phyloP scores from a whole-genome alignment of 129 eudicot genomes.

The Flaveria ramosissima region DNA sequence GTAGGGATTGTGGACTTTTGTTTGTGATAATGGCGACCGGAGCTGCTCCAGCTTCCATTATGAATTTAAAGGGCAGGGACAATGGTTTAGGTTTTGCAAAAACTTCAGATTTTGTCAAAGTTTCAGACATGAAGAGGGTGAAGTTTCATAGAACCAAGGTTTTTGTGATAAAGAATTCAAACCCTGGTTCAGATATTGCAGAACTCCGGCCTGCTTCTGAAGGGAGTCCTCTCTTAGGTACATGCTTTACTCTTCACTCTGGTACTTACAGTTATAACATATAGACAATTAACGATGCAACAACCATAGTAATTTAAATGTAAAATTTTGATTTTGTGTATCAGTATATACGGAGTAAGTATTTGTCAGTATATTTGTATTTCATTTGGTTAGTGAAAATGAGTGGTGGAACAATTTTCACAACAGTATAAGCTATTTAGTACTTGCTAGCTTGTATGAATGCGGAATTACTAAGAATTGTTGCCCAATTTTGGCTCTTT shows the following conservation, averaged over 20 bases:
- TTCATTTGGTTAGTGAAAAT: background rate
- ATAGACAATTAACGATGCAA: background rate
- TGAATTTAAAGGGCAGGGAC: conserved; percentile 52
- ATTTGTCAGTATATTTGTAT: background rate
- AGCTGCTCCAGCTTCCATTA: conserved; percentile 65
- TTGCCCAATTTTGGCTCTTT: background rate
- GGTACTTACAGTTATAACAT: conserved; percentile 12
- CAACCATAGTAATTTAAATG: background rate
- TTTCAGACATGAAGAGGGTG: conserved; percentile 67
- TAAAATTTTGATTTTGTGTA: background rate
- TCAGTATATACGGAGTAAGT: background rate
- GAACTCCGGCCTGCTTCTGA: conserved; percentile 90
- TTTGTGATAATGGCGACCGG: conserved; percentile 77
- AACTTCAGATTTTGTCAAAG: conserved; percentile 58
- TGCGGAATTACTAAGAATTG: background rate
- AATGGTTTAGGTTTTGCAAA: conserved; percentile 54
- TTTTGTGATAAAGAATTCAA: conserved; percentile 58
- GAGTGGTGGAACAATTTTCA: background rate
- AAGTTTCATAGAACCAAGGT: conserved; percentile 65
- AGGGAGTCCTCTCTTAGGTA: conserved; percentile 95
- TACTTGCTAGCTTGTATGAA: conserved; percentile 4
- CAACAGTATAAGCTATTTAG: background rate
- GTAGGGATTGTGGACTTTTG: conserved; percentile 43
- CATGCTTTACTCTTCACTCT: conserved; percentile 6
- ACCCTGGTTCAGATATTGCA: conserved; percentile 73